Base-by-base conservation (phyloP, 305 asterid species). In the Withania somnifera region DNA sequence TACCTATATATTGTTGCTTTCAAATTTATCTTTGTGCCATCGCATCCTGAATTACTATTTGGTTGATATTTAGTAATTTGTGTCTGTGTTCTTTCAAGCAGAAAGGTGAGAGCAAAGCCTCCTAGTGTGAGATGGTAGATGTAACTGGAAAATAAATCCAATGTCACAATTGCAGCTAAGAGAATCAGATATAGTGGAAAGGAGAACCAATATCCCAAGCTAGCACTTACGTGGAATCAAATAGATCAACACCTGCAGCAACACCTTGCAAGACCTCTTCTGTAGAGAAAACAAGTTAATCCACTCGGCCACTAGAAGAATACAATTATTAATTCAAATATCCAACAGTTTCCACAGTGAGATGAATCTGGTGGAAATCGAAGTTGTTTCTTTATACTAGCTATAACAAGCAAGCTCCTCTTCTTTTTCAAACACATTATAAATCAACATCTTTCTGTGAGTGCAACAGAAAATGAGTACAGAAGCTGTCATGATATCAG, bases 181-280 rank as follows among this genome's bases (percentile, higher is more conserved):
- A 66, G 22, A 50, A 78, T 75, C 52, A 75, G 34, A 19, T 64
- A 52, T 9, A 28, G 40, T 28, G 45, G 24, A 53, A 67, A 26
- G 69, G 68, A 42, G 47, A 52, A 84, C 51, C 22, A 19, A 57
- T 6, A 50, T 82, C 15, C 42, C 40, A 47, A 76, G 36, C 40
- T 56, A 82, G 87, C 76, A 83, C 94, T 47, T 91, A 94, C 98
- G 91, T 85, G 78, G 98, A 95, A 85, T 95, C 97, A 88, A 95
- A 95, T 79, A 95, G 88, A 89, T 94, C 99, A 52, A 95, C 81
- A 82, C 98, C 99, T 24, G 94, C 94, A 81, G 98, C 94, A 83
- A 94, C 95, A 80, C 99, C 97, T 89, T 92, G 97, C 90, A 95
- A 88, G 68, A 95, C 90, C 91, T 95, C 99, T 85, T 92, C 99